Conservation (phyloP, 495 filamentous ascomycete species). For the Penicillium goetzii region DNA sequence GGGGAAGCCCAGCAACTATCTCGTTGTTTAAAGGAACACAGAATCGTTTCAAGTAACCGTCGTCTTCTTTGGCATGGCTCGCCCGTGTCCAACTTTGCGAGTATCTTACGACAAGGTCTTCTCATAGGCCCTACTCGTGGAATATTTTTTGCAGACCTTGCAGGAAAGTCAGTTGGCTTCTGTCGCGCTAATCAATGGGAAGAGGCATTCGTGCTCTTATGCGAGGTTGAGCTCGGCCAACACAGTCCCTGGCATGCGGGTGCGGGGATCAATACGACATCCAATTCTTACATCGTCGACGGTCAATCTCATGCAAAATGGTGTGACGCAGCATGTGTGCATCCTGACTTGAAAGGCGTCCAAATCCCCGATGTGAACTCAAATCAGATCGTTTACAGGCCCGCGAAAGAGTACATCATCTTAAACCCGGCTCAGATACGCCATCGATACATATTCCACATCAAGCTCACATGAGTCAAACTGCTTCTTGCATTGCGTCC, state of each 20-base stretch:
- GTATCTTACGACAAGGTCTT: background rate
- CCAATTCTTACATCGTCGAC: background rate
- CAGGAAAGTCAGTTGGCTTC: background rate
- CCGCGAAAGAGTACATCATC: background rate
- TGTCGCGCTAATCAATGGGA: background rate
- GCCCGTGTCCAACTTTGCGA: background rate
- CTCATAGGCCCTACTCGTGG: background rate
- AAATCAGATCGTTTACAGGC: no score
- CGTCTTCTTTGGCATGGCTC: conserved; percentile 5
- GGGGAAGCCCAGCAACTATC: background rate
- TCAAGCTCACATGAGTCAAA: background rate
- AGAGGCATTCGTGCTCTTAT: background rate
- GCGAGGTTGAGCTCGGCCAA: background rate
- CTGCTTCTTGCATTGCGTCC: no score
- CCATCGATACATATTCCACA: background rate
- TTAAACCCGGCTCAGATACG: background rate
- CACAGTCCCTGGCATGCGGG: no score
- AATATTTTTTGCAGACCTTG: background rate
- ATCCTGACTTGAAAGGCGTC: background rate
- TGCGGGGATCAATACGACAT: background rate
- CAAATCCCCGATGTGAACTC: background rate
- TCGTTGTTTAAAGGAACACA: no score
- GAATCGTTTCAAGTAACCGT: background rate
- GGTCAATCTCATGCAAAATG: background rate
- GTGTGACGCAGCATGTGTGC: background rate